Evolutionary conservation across 2,329 filamentous ascomycete species (phyloP).

Genomic region (Aspergillus puulaauensis): DNA sequence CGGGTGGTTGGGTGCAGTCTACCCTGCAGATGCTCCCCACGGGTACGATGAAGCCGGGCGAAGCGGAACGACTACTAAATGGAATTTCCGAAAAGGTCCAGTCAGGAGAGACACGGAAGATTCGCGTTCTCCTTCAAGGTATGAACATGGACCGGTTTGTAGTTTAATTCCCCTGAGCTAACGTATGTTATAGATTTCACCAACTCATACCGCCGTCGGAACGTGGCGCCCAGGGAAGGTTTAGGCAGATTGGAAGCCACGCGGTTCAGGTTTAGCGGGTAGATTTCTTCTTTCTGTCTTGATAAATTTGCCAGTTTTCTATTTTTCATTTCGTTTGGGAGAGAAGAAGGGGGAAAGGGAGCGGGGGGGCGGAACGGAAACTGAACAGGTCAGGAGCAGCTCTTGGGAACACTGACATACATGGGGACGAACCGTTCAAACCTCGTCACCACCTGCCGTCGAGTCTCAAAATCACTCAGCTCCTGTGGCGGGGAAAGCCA

Average conservation of each 20-base stretch:
- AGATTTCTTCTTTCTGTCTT: constrained; percentile 14
- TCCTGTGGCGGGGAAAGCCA: constrained; percentile 3
- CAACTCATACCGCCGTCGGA: constrained; percentile 86
- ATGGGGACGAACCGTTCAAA: not conserved
- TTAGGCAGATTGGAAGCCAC: constrained; percentile 83
- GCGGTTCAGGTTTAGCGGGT: constrained; percentile 76
- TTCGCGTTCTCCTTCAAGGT: constrained; percentile 76
- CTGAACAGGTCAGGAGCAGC: constrained; percentile 8
- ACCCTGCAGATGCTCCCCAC: constrained; percentile 81
- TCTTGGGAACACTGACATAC: not conserved
- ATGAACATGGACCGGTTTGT: not conserved
- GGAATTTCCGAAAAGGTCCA: constrained; percentile 78
- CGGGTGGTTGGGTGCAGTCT: constrained; percentile 75
- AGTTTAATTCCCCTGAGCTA: constrained; percentile 3
- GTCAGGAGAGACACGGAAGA: constrained; percentile 70
- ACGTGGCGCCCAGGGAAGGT: constrained; percentile 92
- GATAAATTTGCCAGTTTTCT: not conserved
- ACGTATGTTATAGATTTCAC: constrained; percentile 72
- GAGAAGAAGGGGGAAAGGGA: not conserved
- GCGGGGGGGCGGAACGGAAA: not conserved
- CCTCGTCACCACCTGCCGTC: not conserved
- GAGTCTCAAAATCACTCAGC: constrained; percentile 6
- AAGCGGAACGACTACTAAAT: constrained; percentile 75
- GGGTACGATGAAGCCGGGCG: constrained; percentile 75
- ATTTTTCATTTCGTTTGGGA: not conserved